Conservation (phyloP, 345 rosid species). For the Eucalyptus pauciflora region DNA sequence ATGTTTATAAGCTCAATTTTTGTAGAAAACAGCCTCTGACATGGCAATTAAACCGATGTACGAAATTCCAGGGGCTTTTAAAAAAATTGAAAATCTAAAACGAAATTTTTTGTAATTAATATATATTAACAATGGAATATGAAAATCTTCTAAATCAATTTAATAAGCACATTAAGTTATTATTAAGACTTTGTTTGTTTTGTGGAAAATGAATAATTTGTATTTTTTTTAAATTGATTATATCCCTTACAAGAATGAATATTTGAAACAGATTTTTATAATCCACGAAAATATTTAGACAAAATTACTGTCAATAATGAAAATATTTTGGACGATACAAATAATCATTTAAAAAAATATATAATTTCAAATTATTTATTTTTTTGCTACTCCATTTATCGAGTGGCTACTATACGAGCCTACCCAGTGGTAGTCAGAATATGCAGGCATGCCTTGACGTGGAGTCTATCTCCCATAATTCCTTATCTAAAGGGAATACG, state of each 20-base stretch:
- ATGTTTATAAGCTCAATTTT: background rate
- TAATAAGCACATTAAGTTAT: background rate
- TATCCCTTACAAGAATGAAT: no score
- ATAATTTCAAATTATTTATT: no score
- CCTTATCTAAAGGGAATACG: rapidly evolving
- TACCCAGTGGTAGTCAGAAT: rapidly evolving
- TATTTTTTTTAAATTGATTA: no score
- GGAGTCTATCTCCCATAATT: rapidly evolving
- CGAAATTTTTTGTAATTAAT: background rate
- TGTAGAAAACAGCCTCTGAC: background rate
- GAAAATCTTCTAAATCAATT: background rate
- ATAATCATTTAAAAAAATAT: no score
- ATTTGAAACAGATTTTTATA: background rate
- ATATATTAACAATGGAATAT: no score
- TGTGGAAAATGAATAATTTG: background rate
- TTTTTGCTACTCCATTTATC: rapidly evolving
- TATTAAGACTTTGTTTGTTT: background rate
- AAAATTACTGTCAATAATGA: background rate
- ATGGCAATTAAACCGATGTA: background rate
- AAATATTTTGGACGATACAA: background rate
- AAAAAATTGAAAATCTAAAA: background rate
- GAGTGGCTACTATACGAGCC: no score
- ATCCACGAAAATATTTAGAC: background rate
- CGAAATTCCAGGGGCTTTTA: background rate
- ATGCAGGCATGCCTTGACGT: rapidly evolving